A percentile compares a stretch with the other conserved stretches of the same genome.
These are phyloP conservation scores for Rhamnella rubrinervis DNA, from an alignment of 331 rosid species.

Conservation along the genomic window DNA sequence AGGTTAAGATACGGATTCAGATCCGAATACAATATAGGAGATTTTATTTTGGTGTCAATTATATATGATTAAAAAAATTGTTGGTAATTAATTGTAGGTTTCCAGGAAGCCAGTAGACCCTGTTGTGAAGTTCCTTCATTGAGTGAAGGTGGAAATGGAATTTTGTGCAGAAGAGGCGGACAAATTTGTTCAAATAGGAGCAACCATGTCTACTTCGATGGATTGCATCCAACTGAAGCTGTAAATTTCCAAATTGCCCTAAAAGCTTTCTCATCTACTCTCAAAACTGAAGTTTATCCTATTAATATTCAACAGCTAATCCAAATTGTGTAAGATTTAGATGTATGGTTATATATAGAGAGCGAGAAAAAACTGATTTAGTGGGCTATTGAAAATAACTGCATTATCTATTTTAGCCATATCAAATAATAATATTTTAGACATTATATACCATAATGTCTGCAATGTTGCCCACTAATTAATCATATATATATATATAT, in stretches of 20 bases:
- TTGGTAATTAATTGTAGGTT: constrained; percentile 26
- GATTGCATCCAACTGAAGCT: constrained; percentile 55
- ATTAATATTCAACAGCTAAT: constrained; percentile 31
- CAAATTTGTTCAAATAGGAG: constrained; percentile 28
- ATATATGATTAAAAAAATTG: background rate
- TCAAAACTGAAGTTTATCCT: constrained; percentile 46
- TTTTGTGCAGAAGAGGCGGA: constrained; percentile 43
- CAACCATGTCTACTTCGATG: constrained; percentile 40
- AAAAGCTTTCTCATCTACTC: constrained; percentile 37
- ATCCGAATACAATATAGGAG: no score
- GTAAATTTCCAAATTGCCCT: constrained; percentile 38
- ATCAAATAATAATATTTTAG: no score
- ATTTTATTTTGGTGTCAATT: background rate
- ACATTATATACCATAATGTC: no score
- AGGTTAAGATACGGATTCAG: background rate
- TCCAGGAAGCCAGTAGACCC: constrained; percentile 23
- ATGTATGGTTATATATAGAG: no score
- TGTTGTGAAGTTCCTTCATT: constrained; percentile 42
- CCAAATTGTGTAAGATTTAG: background rate
- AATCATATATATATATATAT: no score
- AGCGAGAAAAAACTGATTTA: no score
- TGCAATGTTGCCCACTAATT: no score
- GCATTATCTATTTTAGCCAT: no score
- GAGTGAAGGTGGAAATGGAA: constrained; percentile 46
- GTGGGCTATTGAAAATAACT: no score